Evolutionary conservation across 2,329 filamentous ascomycete genomes (phyloP).

Genomic region (Metarhizium brunneum): DNA sequence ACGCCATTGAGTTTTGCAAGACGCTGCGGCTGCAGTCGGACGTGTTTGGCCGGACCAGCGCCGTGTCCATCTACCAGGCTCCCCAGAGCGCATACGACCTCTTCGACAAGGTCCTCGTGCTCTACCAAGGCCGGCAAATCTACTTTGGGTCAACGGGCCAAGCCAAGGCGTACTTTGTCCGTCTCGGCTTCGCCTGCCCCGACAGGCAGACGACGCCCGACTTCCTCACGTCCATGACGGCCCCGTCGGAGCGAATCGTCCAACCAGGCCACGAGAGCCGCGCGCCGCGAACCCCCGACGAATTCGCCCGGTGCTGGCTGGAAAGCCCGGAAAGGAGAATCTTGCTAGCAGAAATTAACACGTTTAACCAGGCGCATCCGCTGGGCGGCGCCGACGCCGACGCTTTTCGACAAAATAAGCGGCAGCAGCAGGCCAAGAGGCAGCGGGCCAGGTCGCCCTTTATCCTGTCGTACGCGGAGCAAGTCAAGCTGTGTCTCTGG

Average conservation of each 20-base stretch:
- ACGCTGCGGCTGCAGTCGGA: no score
- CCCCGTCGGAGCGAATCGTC: conserved; percentile 21
- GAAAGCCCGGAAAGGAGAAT: no score
- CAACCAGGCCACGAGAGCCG: conserved; percentile 4
- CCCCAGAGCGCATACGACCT: conserved; percentile 29
- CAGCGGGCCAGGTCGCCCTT: no score
- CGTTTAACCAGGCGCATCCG: conserved; percentile 5
- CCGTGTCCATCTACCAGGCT: background rate
- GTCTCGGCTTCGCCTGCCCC: conserved; percentile 47
- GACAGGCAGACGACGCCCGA: conserved; percentile 56
- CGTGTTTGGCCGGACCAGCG: no score
- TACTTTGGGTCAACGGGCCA: conserved; percentile 1
- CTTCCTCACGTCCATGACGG: conserved; percentile 51
- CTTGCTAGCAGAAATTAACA: no score
- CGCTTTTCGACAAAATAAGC: no score
- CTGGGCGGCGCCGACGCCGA: no score
- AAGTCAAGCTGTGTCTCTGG: no score
- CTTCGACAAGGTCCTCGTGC: conserved; percentile 59
- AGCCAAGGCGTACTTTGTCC: conserved; percentile 17
- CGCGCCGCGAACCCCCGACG: background rate
- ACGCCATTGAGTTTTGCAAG: conserved; percentile 14
- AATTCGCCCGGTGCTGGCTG: background rate
- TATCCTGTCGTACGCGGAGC: no score
- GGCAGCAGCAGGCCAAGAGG: no score
- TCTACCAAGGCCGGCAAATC: conserved; percentile 57